A percentile compares a stretch with the other conserved stretches of the same genome.
Evolutionary conservation across 345 rosid genomes (phyloP).

Genomic region (Pelargonium nanum): DNA sequence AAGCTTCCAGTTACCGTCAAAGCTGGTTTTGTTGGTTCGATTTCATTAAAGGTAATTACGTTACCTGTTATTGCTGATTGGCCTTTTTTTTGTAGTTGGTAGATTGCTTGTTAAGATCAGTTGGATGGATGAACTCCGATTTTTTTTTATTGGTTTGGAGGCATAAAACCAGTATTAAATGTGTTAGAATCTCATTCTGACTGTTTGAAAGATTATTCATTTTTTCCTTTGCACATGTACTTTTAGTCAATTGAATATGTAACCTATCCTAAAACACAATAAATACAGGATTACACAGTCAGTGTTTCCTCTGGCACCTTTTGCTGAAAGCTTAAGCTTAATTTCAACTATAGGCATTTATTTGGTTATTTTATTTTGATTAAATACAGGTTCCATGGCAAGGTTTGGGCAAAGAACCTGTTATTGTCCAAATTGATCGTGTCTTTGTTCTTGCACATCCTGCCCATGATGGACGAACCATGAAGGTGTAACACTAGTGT

Average conservation of each 20-base stretch:
- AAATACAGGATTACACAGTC: no score
- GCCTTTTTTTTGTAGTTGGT: slow-evolving; percentile 4
- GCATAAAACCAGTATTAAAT: no score
- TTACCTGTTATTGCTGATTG: slow-evolving; percentile 1
- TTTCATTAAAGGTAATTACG: slow-evolving; percentile 67
- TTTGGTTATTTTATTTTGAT: slow-evolving; percentile 5
- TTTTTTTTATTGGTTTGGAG: no score
- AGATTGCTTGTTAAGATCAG: no score
- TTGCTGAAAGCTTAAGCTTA: no score
- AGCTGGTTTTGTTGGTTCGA: slow-evolving; percentile 95
- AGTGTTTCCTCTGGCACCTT: no score
- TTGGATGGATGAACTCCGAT: no score
- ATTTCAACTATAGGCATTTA: background rate
- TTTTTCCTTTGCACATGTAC: no score
- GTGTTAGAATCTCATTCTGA: no score
- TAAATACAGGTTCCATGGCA: slow-evolving; percentile 88
- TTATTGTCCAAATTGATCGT: slow-evolving; percentile 83
- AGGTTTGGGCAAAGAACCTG: slow-evolving; percentile 94
- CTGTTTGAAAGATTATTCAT: no score
- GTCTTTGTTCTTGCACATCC: slow-evolving; percentile 86
- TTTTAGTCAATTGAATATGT: no score
- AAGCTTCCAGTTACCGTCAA: slow-evolving; percentile 91
- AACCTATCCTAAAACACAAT: no score
- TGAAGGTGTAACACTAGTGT: slow-evolving; percentile 38
- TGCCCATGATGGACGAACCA: slow-evolving; percentile 46